Conservation (phyloP, 2,329 filamentous ascomycete species). For the Phaeomoniella chlamydospora region DNA sequence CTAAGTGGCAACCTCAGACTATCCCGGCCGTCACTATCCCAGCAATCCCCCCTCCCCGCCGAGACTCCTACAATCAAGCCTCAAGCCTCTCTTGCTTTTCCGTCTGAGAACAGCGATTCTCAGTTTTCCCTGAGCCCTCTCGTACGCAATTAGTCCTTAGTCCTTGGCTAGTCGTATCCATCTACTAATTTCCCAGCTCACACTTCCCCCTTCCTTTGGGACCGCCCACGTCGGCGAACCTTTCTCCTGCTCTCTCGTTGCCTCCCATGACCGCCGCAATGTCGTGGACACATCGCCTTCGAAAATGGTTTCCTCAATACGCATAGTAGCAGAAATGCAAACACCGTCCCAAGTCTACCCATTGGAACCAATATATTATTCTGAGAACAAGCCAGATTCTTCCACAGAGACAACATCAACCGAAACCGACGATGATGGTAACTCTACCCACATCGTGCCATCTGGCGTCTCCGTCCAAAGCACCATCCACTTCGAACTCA, state of each 20-base stretch:
- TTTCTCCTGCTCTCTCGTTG: conserved; percentile 87
- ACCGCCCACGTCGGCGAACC: conserved; percentile 92
- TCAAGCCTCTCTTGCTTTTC: conserved; percentile 63
- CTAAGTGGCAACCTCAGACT: conserved; percentile 38
- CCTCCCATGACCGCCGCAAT: conserved; percentile 66
- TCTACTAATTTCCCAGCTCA: conserved; percentile 34
- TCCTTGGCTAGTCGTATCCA: conserved; percentile 2
- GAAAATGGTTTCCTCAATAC: conserved; percentile 54
- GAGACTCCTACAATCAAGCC: conserved; percentile 32
- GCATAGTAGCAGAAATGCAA: conserved; percentile 88
- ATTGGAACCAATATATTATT: conserved; percentile 1
- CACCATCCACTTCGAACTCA: conserved; percentile 73
- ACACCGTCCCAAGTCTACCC: conserved; percentile 54
- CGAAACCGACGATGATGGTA: conserved; percentile 5
- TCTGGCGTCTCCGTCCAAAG: conserved; percentile 60
- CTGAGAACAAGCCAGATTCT: conserved; percentile 1
- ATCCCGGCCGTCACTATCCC: conserved; percentile 47
- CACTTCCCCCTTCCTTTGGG: conserved; percentile 79
- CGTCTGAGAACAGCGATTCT: conserved; percentile 31
- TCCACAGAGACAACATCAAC: neutral
- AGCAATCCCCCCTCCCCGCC: conserved; percentile 30
- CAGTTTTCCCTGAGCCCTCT: conserved; percentile 43
- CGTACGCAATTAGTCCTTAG: conserved; percentile 15
- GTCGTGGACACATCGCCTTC: conserved; percentile 15
- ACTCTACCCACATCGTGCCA: conserved; percentile 34